Base-by-base conservation (phyloP, 441 rosid genomes). In the Adansonia madagascariensis region DNA sequence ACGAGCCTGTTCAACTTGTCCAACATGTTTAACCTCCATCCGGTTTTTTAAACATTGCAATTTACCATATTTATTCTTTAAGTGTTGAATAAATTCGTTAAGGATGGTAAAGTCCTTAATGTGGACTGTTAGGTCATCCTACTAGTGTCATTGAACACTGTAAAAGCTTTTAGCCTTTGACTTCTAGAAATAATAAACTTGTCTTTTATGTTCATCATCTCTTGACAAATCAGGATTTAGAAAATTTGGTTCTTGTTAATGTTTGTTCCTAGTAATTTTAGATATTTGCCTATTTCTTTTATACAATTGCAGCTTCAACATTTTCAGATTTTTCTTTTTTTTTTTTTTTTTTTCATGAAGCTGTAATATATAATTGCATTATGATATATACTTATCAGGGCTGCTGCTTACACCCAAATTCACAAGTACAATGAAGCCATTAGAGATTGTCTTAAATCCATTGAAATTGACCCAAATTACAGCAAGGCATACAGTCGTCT, bases 401-500 rank as follows among this genome's bases (percentile, higher is more conserved):
- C 95, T 6, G 94, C 97, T 81, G 97, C 98, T 73, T 91, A 88
- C 83, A 93, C 97, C 47, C 95, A 91, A 85, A 79, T 89, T 70
- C 88, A 85, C 76, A 84, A 84, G 53, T 89, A 88, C 74, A 12
- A 80, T 52, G 93, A 91, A 81, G 98, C 97, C 39, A 85, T 94
- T 75, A 75, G 74, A 57, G 98, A 93, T 82, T 90, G 92, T 85
- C 89, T 84, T 76, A 91, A 88, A 84, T 91, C 98, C 69, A 84
- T 89, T 73, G 92, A 89, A 78, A 88, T 91, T 59, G 92, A 89
- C 78, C 91, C 93, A 9, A 86, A 82, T 82, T 94, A 93, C 82
- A 88, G 92, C 62, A 93, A 94, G 86, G 98, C 97, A 46, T 93
- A 90, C 80, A 91, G 97, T 83, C 94, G 95, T 86, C 92, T 94